Base-by-base conservation (phyloP, 306 rosid species). In the Cercis canadensis region DNA sequence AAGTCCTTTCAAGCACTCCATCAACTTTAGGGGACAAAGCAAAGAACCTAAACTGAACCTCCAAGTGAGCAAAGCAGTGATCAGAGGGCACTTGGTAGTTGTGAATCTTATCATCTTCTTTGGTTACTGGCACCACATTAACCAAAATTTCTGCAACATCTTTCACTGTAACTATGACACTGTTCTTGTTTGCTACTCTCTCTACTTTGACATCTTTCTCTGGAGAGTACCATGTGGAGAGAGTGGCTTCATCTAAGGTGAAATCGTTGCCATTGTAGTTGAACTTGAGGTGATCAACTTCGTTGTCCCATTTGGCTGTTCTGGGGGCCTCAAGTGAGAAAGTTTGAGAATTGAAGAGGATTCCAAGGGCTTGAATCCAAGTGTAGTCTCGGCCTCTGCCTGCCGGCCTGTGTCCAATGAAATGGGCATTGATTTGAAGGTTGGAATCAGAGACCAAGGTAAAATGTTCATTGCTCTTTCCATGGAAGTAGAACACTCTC, bases 21-120 rank as follows among this genome's bases (percentile, higher is more conserved):
- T 82, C 85, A 43, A 79, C 87, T 8, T 70, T 71, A 0, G 79
- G 58, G 11, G 87, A 76, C 49, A 85, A 7, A 0, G 40, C 60
- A 14, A 62, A 62, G 77, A 85, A 85, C 70, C 67, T 82, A 17
- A 86, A 82, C 14, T 80, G 85, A 15, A 72, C 83, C 11, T 79
- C 85, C 67, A 82, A 69, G n/a, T 85, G 87, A 0, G 83, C 81
- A 74, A 82, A 82, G 52, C 81, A 82, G 1, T 85, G 83, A 62
- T 82, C 66, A 0, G 17, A 7, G 69, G 86, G 81, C 7, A 82
- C 45, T 34, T 76, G 78, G 54, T 76, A 79, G 73, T 74, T 82
- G 18, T 82, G 81, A n/a, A 85, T 57, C 40, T 53, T 74, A 10
- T 82, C 83, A 53, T 85, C 89, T 70, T 85, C 79, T 36, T 76